Evolutionary conservation across 805 yeast genomes (phyloP).

Genomic region (Yamadazyma sp.): DNA sequence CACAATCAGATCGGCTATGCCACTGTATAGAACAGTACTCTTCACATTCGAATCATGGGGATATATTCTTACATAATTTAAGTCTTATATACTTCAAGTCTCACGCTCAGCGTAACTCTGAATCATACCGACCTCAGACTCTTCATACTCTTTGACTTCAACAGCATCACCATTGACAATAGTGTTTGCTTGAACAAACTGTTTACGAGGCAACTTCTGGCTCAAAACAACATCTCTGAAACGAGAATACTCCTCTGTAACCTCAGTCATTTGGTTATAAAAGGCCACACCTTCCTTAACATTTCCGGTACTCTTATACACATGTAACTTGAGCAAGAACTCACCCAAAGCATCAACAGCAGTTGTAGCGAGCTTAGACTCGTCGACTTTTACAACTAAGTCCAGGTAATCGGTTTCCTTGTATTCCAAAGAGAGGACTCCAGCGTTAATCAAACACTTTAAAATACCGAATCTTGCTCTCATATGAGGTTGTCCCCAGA

Average conservation of each 20-base stretch:
- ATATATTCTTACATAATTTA: no score
- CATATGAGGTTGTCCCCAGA: conserved; percentile 97
- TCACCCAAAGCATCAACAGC: conserved; percentile 77
- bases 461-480: conserved; percentile 87
- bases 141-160: conserved; percentile 69
- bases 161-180: conserved; percentile 44
- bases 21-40: no score
- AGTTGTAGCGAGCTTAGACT: conserved; percentile 58
- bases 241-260: conserved; percentile 58
- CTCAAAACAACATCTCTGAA: conserved; percentile 67
- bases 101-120: conserved; percentile 63
- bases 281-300: conserved; percentile 60
- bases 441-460: conserved; percentile 69
- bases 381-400: conserved; percentile 58
- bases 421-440: conserved; percentile 57
- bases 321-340: conserved; percentile 69
- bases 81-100: no score
- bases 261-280: conserved; percentile 68
- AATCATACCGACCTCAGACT: conserved; percentile 73
- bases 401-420: conserved; percentile 52
- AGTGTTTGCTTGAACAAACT: conserved; percentile 82
- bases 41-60: no score
- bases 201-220: conserved; percentile 81
- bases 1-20: no score
- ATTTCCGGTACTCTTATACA: conserved; percentile 78